Base-by-base conservation (phyloP, 257 asterid species). In the Solanum neorickii region DNA sequence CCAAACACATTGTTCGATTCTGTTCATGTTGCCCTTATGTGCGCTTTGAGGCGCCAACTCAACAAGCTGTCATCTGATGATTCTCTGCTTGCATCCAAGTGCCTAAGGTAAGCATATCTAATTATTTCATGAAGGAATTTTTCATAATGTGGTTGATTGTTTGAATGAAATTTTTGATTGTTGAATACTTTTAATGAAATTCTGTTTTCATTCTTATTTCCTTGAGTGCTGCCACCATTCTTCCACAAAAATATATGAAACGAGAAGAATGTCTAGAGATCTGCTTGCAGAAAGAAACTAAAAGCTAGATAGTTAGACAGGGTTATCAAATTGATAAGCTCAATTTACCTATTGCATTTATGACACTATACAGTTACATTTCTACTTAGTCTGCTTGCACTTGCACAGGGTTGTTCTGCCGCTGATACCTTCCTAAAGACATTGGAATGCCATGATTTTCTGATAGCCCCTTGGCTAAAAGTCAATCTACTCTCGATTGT, bases 1-100 rank as follows among this genome's bases (percentile, higher is more conserved):
- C 92, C 95, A 35, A 96, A 94, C 88, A 94, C 98, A 86, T 93
- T 96, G 91, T 86, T 96, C 92, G 98, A 95, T 88, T 96, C 96
- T 60, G 91, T 95, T 86, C 98, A 96, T 35, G 95, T 96, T 86
- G 93, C 97, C 87, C 93, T 96, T 37, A 85, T 96, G 95, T 91
- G 91, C 86, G 92, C 88, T 42, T 89, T 96, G 91, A 95, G 91
- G 90, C 93, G 91, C 59, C 94, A 95, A 70, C 69, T 96, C 13
- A 96, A 93, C 91, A 95, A 91, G 91, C 90, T 91, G 89, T 88
- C 91, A 5, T 87, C 93, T 44, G 98, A 94, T 86, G 94, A 94
- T 85, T 93, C 94, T 2, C 95, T 90, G 89, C 92, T 88, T 82
- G 98, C 97, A 78, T 88, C 93, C 44, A 94, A 95, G 89, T 91